These are phyloP conservation scores for Metschnikowia similis DNA, from an alignment of 805 yeast genomes.

Conservation along the genomic window DNA sequence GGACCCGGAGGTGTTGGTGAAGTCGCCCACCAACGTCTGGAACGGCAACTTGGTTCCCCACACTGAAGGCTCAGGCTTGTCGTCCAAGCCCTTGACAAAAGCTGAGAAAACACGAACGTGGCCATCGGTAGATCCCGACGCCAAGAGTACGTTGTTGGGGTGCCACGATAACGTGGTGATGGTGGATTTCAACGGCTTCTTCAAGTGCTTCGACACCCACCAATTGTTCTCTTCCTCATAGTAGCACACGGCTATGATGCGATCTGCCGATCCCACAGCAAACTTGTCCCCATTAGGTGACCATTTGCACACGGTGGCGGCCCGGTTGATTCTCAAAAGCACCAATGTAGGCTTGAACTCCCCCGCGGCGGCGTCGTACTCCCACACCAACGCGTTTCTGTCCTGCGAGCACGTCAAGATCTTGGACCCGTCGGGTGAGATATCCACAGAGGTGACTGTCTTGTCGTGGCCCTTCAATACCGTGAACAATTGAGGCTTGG, in stretches of 20 bases:
- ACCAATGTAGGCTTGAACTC: constrained; percentile 83
- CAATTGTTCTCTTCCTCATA: constrained; percentile 95
- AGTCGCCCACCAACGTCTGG: constrained; percentile 85
- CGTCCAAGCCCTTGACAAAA: constrained; percentile 82
- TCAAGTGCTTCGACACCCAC: constrained; percentile 99
- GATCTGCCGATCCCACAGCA: constrained; percentile 95
- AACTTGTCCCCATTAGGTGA: constrained; percentile 92
- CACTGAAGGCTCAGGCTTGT: constrained; percentile 70
- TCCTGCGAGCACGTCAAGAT: constrained; percentile 97
- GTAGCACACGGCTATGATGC: constrained; percentile 92
- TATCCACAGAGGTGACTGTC: constrained; percentile 90
- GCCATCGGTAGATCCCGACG: constrained; percentile 91
- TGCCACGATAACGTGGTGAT: constrained; percentile 87
- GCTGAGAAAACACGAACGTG: constrained; percentile 87
- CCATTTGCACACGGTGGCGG: constrained; percentile 94
- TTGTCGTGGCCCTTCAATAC: constrained; percentile 83
- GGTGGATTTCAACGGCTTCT: constrained; percentile 89
- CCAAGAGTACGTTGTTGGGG: constrained; percentile 82
- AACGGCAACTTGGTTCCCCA: constrained; percentile 98
- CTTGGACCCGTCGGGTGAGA: constrained; percentile 72
- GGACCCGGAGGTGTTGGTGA: constrained; percentile 62
- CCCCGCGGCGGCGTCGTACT: constrained; percentile 54
- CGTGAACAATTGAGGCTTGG: constrained; percentile 58
- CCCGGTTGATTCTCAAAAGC: constrained; percentile 85
- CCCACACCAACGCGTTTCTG: constrained; percentile 97